Conservation (phyloP, 805 yeast species). For the Nakazawaea populi region DNA sequence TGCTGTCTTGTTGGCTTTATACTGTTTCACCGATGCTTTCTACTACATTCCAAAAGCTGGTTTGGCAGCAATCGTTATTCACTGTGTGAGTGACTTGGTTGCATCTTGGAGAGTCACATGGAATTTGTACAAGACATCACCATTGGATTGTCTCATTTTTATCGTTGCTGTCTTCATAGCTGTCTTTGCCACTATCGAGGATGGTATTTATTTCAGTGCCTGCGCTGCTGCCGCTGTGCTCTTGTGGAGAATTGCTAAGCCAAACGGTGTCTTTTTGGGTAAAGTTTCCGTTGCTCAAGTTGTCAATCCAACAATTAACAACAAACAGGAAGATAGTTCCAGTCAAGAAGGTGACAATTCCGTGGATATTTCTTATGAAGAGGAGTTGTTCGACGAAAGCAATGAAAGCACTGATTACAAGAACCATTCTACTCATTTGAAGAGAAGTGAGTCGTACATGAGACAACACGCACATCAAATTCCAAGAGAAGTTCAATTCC, state of each 20-base stretch:
- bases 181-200: constrained; percentile 74
- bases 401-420: not conserved
- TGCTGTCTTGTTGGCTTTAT: constrained; percentile 82
- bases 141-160: constrained; percentile 71
- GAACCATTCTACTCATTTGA: not conserved
- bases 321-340: constrained; percentile 7
- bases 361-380: not conserved
- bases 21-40: constrained; percentile 77
- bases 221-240: constrained; percentile 75
- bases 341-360: constrained; percentile 5
- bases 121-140: constrained; percentile 67
- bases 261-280: constrained; percentile 81
- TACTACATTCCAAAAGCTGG: constrained; percentile 89
- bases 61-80: constrained; percentile 82
- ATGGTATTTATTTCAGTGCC: constrained; percentile 87
- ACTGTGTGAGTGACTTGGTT: constrained; percentile 84
- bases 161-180: constrained; percentile 67
- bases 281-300: constrained; percentile 67
- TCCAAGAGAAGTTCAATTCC: constrained; percentile 30
- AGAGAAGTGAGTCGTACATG: not conserved
- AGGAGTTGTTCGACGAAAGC: not conserved
- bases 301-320: constrained; percentile 49
- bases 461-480: not conserved
- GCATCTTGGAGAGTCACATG: constrained; percentile 63
- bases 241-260: constrained; percentile 70